These are phyloP conservation scores for Candida succiphila DNA, from an alignment of 805 yeast genomes.

Conservation along the genomic window DNA sequence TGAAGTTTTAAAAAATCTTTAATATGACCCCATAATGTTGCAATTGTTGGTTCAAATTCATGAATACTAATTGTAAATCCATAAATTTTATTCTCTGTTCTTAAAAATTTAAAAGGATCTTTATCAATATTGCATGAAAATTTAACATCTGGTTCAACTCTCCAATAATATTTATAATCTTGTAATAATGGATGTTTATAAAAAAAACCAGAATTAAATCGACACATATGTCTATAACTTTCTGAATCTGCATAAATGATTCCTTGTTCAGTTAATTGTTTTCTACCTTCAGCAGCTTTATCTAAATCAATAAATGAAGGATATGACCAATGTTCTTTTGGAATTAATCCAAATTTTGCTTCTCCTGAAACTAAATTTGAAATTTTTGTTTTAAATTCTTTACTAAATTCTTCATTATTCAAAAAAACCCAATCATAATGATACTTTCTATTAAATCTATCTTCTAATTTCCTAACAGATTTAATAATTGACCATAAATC, in stretches of 20 bases:
- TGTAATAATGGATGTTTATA: conserved; percentile 47
- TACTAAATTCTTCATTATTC: conserved; percentile 68
- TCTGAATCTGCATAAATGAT: conserved; percentile 31
- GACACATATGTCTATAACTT: conserved; percentile 37
- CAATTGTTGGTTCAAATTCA: conserved; percentile 55
- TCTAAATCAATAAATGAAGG: conserved; percentile 74
- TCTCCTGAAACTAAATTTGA: conserved; percentile 50
- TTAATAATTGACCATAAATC: conserved; percentile 50
- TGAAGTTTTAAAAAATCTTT: conserved; percentile 31
- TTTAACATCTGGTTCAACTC: conserved; percentile 63
- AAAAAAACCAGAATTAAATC: conserved; percentile 41
- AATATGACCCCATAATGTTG: conserved; percentile 44
- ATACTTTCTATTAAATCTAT: conserved; percentile 64
- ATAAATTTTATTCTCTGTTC: conserved; percentile 42
- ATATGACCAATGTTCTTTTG: conserved; percentile 76
- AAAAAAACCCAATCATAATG: conserved; percentile 91
- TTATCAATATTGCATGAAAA: conserved; percentile 51
- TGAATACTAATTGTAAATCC: conserved; percentile 61
- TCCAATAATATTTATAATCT: conserved; percentile 64
- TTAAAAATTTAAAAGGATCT: conserved; percentile 55
- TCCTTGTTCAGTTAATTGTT: conserved; percentile 34
- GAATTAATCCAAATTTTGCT: conserved; percentile 63
- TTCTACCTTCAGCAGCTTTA: conserved; percentile 55
- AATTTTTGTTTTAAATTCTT: conserved; percentile 54
- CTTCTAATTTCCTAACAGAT: conserved; percentile 65